Evolutionary conservation across 1,284 basidiomycete genomes (phyloP).

Genomic region (Trametes pubescens): DNA sequence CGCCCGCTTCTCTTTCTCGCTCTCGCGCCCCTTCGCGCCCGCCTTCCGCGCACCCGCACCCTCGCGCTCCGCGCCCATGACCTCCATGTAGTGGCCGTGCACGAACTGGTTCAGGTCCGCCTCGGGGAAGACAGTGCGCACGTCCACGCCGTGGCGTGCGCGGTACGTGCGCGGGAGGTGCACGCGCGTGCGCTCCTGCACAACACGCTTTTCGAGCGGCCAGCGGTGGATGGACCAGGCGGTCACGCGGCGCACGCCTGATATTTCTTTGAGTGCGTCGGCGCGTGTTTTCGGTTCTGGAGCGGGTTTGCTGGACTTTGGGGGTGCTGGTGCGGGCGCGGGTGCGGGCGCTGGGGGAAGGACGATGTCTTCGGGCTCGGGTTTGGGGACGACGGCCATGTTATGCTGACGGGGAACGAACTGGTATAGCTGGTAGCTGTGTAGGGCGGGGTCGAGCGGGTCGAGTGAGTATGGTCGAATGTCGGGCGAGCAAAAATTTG

Average conservation of each 20-base stretch:
- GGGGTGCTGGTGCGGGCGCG: conserved; percentile 1
- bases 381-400: conserved; percentile 27
- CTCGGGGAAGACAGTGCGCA: conserved; percentile 42
- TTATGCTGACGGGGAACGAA: background rate
- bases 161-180: conserved; percentile 52
- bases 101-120: conserved; percentile 51
- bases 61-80: conserved; percentile 20
- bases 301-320: conserved; percentile 18
- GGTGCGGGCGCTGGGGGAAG: conserved; percentile 26
- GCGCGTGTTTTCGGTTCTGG: conserved; percentile 27
- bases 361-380: conserved; percentile 32
- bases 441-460: background rate
- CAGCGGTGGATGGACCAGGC: conserved; percentile 48
- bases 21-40: conserved; percentile 26
- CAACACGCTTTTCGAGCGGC: conserved; percentile 44
- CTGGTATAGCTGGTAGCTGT: background rate
- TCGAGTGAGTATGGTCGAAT: background rate
- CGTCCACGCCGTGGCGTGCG: conserved; percentile 46
- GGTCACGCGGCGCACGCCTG: conserved; percentile 40
- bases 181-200: conserved; percentile 40
- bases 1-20: conserved; percentile 17
- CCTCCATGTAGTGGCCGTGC: conserved; percentile 46
- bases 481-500: conserved; percentile 6
- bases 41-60: conserved; percentile 20
- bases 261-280: conserved; percentile 38